phyloP scores from a whole-genome alignment of 345 rosid genomes.

The Abelmoschus esculentus region DNA sequence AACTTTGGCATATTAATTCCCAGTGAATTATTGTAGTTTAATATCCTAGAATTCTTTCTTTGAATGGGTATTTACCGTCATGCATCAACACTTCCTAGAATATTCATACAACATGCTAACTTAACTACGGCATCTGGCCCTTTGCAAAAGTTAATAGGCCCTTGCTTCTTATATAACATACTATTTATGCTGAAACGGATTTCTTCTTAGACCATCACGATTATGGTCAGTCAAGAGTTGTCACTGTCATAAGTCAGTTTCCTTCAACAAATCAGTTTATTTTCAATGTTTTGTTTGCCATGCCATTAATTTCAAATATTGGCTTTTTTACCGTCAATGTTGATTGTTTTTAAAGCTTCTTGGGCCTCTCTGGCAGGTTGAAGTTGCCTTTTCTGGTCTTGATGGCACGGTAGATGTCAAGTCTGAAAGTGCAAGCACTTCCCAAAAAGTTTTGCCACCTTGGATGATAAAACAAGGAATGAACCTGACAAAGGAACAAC shows the following conservation, averaged over 20 bases:
- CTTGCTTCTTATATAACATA: background rate
- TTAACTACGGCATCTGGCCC: background rate
- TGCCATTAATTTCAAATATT: constrained; percentile 4
- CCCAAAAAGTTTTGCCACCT: constrained; percentile 70
- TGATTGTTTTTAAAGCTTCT: background rate
- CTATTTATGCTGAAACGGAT: background rate
- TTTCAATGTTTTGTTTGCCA: background rate
- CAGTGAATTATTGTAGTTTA: background rate
- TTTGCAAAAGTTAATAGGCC: background rate
- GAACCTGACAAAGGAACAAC: constrained; percentile 83
- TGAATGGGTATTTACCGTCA: background rate
- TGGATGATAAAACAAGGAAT: constrained; percentile 96
- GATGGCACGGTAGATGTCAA: constrained; percentile 72
- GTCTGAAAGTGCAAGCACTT: constrained; percentile 39
- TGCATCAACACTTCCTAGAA: background rate
- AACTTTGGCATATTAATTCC: background rate
- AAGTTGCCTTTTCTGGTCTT: constrained; percentile 67
- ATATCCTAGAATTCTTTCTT: background rate
- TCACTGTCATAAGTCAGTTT: background rate
- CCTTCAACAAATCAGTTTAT: background rate
- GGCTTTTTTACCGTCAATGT: background rate
- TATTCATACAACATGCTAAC: background rate
- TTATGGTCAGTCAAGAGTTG: background rate
- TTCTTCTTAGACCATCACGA: background rate
- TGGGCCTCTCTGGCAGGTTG: constrained; percentile 53